phyloP scores from a whole-genome alignment of 78 protist genomes.

The Dictyostelium purpureum region DNA sequence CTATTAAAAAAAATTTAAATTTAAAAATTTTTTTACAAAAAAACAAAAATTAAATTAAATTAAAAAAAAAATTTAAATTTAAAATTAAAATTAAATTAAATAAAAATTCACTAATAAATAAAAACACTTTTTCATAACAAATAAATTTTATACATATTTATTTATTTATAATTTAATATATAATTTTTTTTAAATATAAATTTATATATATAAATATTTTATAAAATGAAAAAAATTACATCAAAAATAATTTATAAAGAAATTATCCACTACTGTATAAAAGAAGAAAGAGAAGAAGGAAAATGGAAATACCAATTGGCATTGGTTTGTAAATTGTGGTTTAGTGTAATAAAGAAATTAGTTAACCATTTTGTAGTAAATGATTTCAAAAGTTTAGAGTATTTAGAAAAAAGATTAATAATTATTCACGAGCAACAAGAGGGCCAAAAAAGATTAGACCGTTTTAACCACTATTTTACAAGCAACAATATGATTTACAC shows the following conservation, averaged over 20 bases:
- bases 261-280: neutral
- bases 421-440: neutral
- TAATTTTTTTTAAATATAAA: too few species aligned
- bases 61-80: too few species aligned
- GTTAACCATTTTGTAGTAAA: neutral
- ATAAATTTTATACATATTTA: too few species aligned
- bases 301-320: slow-evolving; percentile 4
- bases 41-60: too few species aligned
- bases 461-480: neutral
- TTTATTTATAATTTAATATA: too few species aligned
- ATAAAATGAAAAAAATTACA: slow-evolving; percentile 5
- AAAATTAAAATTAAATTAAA: too few species aligned
- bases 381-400: neutral
- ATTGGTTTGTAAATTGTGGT: slow-evolving; percentile 15
- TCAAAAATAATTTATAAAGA: slow-evolving; percentile 14
- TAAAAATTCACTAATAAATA: too few species aligned
- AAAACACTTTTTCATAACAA: too few species aligned
- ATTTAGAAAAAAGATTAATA: neutral
- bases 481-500: neutral
- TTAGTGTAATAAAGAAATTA: neutral
- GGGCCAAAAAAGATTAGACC: slow-evolving; percentile 9
- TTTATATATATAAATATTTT: too few species aligned
- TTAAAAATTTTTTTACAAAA: too few species aligned
- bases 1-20: too few species aligned
- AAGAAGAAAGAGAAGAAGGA: slow-evolving; percentile 3